Percentiles rank a stretch among this genome's conserved stretches.
These are phyloP conservation scores for Calocybe cyanea DNA, from an alignment of 768 basidiomycete genomes.

Conservation along the genomic window DNA sequence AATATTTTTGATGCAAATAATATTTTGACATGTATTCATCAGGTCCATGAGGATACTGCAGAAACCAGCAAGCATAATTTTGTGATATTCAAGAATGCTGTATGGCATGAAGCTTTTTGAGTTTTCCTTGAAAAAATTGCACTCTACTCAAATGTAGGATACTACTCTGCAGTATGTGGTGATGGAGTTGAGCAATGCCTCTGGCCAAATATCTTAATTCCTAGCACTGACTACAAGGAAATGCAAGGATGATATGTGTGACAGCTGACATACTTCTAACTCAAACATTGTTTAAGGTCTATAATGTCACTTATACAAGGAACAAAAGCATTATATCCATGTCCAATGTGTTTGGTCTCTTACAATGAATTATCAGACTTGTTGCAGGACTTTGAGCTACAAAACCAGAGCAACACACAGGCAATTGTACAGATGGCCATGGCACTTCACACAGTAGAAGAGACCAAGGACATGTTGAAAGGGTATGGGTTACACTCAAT, in stretches of 20 bases:
- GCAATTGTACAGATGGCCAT: constrained; percentile 10
- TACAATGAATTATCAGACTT: constrained; percentile 21
- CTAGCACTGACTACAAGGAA: constrained; percentile 43
- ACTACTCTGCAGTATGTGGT: constrained; percentile 16
- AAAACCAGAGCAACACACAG: constrained; percentile 17
- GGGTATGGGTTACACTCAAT: constrained; percentile 18
- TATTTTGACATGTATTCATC: background rate
- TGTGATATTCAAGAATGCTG: constrained; percentile 29
- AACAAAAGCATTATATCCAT: constrained; percentile 25
- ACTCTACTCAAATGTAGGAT: constrained; percentile 19
- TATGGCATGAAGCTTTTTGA: constrained; percentile 35
- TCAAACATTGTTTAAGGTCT: constrained; percentile 22
- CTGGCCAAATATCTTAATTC: constrained; percentile 33
- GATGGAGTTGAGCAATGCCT: constrained; percentile 23
- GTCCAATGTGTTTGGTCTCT: constrained; percentile 34
- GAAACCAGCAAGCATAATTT: constrained; percentile 27
- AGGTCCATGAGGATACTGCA: constrained; percentile 28
- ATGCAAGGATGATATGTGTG: constrained; percentile 28
- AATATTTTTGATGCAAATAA: background rate
- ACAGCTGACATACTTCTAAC: background rate
- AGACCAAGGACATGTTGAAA: constrained; percentile 22
- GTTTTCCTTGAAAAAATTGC: constrained; percentile 25
- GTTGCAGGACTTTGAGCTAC: constrained; percentile 8
- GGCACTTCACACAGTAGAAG: background rate
- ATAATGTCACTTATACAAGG: constrained; percentile 37